Conservation (phyloP, 495 filamentous ascomycete species). For the Neurospora discreta region DNA sequence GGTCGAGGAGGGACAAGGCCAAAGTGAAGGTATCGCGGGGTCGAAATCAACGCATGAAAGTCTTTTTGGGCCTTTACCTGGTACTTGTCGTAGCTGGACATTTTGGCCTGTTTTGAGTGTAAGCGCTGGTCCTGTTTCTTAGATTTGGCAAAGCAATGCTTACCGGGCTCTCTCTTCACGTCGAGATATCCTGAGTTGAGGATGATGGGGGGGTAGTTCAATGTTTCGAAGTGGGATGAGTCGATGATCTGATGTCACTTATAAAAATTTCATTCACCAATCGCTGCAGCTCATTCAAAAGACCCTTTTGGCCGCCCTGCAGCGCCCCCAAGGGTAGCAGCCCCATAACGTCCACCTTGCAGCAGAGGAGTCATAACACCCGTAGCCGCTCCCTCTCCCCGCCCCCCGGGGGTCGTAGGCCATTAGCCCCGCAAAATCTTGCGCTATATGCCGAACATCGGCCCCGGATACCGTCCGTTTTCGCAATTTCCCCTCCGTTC, state of each 20-base stretch:
- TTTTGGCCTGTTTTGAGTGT: conserved; percentile 18
- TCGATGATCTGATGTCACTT: neutral
- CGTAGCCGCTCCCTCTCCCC: neutral
- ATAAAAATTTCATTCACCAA: neutral
- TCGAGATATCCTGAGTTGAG: neutral
- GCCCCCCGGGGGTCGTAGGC: neutral
- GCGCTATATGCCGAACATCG: neutral
- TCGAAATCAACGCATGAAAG: neutral
- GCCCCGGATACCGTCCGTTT: neutral
- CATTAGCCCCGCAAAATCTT: neutral
- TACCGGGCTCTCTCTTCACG: neutral
- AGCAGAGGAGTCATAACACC: neutral
- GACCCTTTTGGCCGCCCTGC: neutral
- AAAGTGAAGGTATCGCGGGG: neutral
- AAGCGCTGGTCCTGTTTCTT: neutral
- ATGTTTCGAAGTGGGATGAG: neutral
- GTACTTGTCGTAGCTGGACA: conserved; percentile 58
- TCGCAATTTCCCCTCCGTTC: neutral
- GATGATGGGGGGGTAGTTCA: neutral
- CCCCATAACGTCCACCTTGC: neutral
- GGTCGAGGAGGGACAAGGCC: neutral
- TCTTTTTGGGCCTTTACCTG: conserved; percentile 4
- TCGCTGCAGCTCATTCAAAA: neutral
- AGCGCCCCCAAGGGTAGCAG: neutral
- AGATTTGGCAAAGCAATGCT: neutral